Conservation (phyloP, 2,329 filamentous ascomycete species). For the Aspergillus neoniger region DNA sequence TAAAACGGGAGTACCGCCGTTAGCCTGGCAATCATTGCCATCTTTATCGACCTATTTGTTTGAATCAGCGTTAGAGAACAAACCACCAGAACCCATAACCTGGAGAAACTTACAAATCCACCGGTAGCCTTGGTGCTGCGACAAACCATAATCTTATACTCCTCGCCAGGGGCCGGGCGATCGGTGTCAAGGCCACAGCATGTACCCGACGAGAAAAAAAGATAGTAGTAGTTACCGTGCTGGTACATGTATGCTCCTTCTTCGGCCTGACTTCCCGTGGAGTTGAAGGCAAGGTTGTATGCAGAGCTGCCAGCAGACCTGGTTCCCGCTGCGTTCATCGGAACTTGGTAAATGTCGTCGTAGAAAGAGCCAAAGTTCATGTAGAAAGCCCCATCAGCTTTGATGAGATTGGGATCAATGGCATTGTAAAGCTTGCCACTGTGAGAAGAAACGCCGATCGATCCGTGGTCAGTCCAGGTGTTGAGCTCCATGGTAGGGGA, state of each 20-base stretch:
- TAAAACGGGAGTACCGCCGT: slow-evolving; percentile 64
- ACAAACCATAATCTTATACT: slow-evolving; percentile 69
- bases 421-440: slow-evolving; percentile 56
- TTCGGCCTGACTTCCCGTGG: slow-evolving; percentile 52
- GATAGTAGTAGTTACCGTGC: slow-evolving; percentile 61
- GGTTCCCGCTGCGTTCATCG: slow-evolving; percentile 43
- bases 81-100: not conserved
- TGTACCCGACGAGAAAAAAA: slow-evolving; percentile 63
- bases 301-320: slow-evolving; percentile 35
- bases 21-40: slow-evolving; percentile 55
- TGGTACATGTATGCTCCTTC: slow-evolving; percentile 62
- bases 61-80: not conserved
- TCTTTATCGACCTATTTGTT: slow-evolving; percentile 49
- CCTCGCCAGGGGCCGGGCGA: slow-evolving; percentile 56
- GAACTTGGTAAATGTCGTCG: slow-evolving; percentile 63
- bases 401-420: slow-evolving; percentile 61
- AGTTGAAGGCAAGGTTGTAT: slow-evolving; percentile 57
- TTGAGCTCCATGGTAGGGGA: slow-evolving; percentile 44
- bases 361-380: slow-evolving; percentile 71
- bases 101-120: slow-evolving; percentile 49
- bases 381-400: slow-evolving; percentile 45
- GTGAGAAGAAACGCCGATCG: slow-evolving; percentile 41
- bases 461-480: slow-evolving; percentile 39
- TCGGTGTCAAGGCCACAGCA: slow-evolving; percentile 61
- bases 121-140: slow-evolving; percentile 55